These are phyloP conservation scores for Rhododendron ferrugineum DNA, from an alignment of 148 eudicot genomes.

Conservation along the genomic window DNA sequence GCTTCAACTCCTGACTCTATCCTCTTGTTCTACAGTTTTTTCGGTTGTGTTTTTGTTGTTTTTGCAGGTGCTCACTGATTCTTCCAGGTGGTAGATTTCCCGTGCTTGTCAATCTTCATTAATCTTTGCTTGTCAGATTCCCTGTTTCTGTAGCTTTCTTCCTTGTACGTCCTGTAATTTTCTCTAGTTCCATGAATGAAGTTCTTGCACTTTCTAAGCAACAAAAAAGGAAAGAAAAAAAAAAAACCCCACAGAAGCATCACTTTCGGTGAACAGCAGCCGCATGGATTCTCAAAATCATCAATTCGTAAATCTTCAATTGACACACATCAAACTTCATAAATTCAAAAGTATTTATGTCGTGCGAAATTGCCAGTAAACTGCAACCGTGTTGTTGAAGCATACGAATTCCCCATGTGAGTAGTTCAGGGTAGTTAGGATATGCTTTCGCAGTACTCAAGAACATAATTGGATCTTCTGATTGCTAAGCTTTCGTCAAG, in stretches of 20 bases:
- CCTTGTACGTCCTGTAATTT: background rate
- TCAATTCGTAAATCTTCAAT: background rate
- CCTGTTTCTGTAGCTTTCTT: background rate
- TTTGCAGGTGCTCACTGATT: background rate
- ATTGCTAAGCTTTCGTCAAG: background rate
- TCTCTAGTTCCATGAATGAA: background rate
- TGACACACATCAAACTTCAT: background rate
- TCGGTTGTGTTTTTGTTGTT: background rate
- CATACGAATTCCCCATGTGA: background rate
- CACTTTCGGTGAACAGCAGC: background rate
- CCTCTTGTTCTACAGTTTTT: background rate
- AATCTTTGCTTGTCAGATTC: background rate
- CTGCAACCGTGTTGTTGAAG: background rate
- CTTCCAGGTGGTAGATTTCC: background rate
- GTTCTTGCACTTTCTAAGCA: background rate
- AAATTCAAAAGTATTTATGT: background rate
- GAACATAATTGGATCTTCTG: background rate
- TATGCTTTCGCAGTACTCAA: background rate
- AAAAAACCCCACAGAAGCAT: background rate
- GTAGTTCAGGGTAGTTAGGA: background rate
- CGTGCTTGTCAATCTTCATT: background rate
- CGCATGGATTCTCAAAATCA: background rate
- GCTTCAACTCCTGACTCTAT: background rate
- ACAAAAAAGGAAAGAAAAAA: background rate
- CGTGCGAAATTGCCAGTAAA: background rate